A percentile compares a stretch with the other conserved stretches of the same genome.
These are phyloP conservation scores for Auriscalpium vulgare DNA, from an alignment of 768 basidiomycete genomes.

Conservation along the genomic window DNA sequence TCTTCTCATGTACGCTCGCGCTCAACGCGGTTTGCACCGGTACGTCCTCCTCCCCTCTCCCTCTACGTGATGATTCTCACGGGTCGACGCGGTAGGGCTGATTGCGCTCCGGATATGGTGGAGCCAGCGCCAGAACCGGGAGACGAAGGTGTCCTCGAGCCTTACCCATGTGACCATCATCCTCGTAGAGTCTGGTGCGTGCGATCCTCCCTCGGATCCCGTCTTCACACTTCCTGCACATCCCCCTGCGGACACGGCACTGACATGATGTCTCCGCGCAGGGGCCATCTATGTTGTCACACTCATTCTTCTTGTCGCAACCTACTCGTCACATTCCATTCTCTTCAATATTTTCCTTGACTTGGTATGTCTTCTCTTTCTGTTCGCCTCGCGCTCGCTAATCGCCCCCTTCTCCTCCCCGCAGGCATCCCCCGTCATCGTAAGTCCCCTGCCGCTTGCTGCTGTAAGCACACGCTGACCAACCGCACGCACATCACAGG, in stretches of 20 bases:
- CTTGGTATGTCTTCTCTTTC: constrained; percentile 3
- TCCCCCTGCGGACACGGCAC: no score
- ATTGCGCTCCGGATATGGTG: constrained; percentile 13
- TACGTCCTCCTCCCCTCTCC: background rate
- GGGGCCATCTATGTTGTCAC: constrained; percentile 7
- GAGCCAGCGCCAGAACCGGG: constrained; percentile 8
- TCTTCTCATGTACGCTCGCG: constrained; percentile 12
- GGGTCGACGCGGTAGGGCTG: background rate
- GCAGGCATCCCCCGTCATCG: constrained; percentile 11
- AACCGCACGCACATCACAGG: background rate
- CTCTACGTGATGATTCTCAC: background rate
- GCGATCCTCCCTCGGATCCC: background rate
- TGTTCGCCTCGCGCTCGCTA: background rate
- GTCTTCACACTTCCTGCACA: no score
- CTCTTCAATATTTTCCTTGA: constrained; percentile 12
- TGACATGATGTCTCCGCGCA: background rate
- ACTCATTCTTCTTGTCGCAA: constrained; percentile 3
- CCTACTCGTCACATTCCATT: background rate
- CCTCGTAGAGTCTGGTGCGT: constrained; percentile 11
- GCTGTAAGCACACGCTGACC: background rate
- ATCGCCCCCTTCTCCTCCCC: background rate
- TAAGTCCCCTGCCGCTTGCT: constrained; percentile 3
- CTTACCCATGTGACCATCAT: constrained; percentile 7
- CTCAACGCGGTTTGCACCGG: constrained; percentile 10
- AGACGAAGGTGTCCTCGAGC: constrained; percentile 11